Base-by-base conservation (phyloP, 2,329 filamentous ascomycete species). In the Diaporthe citriasiana region DNA sequence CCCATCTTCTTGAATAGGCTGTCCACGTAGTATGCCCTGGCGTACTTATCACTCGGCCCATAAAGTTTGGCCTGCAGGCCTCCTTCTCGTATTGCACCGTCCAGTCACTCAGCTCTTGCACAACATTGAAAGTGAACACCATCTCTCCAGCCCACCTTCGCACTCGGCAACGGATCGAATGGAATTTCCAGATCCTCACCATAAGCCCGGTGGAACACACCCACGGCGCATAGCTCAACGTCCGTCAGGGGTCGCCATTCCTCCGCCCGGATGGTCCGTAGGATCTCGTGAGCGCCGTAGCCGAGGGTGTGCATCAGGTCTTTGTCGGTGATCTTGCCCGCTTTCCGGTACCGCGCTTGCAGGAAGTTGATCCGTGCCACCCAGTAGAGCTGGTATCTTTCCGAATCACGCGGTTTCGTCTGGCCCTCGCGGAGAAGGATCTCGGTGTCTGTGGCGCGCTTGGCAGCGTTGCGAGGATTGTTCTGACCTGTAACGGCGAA, bases 31-130 rank as follows among this genome's bases (percentile, higher is more conserved):
- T 63, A 63, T 15, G 40, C 38, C 10, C 40, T 30, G 17, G 47
- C 59, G 7, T 63, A 63, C 5, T 33, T 45, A 4, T 63, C 59
- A 63, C 40, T 63, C 9, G 40, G 17, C 38, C 33, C 59, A 8
- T n/a, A n/a, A n/a, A n/a, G n/a, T 30, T 63, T 7, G 59, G 59
- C 3, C 25, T 45, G 25, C 38, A 30, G 40, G 47, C 59, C 25
- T 63, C 40, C 17, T 27, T 45, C 59, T 63, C 59, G 25, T 63
- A 63, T 63, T 30, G 25, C 27, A 45, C 15, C 17, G 59, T 63
- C 59, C 59, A 63, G 59, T 27, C 40, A 45, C 40, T 45, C 25
- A 63, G 59, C 59, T 60, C 59, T 63, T 63, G 19, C 12, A 45
- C 59, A 33, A n/a, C n/a, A n/a, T n/a, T n/a, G n/a, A n/a, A 63